Base-by-base conservation (phyloP, 306 rosid species). In the Cucurbita maxima region DNA sequence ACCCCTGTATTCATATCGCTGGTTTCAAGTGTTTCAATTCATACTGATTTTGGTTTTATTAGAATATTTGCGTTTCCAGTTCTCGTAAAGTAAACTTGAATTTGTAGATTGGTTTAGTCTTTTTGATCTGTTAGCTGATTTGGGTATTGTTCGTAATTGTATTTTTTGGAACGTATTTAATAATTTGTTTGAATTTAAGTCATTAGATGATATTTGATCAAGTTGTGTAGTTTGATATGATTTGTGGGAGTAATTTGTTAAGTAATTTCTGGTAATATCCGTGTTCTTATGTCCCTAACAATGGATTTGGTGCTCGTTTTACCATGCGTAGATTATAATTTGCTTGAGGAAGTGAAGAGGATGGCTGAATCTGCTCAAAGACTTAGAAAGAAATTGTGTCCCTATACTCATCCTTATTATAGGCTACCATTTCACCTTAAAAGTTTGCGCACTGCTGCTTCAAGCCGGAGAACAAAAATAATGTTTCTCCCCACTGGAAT, bases 311-410 rank as follows among this genome's bases (percentile, higher is more conserved):
- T 13, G 57, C 22, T 13, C 48, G 40, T 69, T 68, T 69, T 69
- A 53, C 5, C 59, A 57, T 44, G 18, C 72, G 25, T 76, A 94
- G 99, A 94, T 64, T 94, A 85, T 79, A 85, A 84, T 88, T 84
- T 94, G 80, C 86, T 94, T 2, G 97, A 94, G 87, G 96, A 94
- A 72, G 81, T 82, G 78, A 94, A 89, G 87, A 89, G 97, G 82
- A 86, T 83, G 74, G 84, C 97, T 74, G 97, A 94, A 77, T 88
- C 92, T 68, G 86, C 99, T 78, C 86, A 82, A 64, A 85, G 96
- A 73, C 76, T 73, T 77, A 88, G 96, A 84, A 80, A 73, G 73
- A 89, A 86, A 72, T 75, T 91, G 76, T 85, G 96, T 13, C 61
- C 80, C 14, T 73, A 83, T 76, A n/a, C 83, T 71, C 37, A 81